Base-by-base conservation (phyloP, 805 yeast genomes). In the Candida verbasci region DNA sequence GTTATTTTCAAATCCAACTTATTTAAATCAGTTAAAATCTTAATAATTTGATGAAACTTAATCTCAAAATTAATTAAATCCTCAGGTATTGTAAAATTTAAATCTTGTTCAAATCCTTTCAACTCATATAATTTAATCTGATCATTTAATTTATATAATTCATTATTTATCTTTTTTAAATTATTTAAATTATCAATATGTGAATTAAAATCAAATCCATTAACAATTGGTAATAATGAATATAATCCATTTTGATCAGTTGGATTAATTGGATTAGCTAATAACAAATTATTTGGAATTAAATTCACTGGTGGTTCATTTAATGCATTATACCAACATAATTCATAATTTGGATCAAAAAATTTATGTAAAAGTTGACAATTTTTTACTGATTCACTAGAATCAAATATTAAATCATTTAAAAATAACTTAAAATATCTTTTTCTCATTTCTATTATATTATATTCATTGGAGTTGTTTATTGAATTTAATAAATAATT, bases 201-300 rank as follows among this genome's bases (percentile, higher is more conserved):
- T 17, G 60, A 49, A 39, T 46, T 49, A 37, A 60, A 56, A 20
- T 63, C 68, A 38, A 60, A 63, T 6, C 70, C 68, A 34, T 58
- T 53, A 4, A 67, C 58, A 18, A 61, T 48, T 1, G 81, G 80
- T 12, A 76, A 46, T 30, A 72, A 66, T 8, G 70, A 49, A 37
- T 74, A 70, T 34, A 74, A 64, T 2, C 81, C 79, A 48, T 73
- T 74, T 24, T 74, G 79, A 35, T 66, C 70, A 1, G 72, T 62
- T 3, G 82, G 78, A 41, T 72, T 54, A 24, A 66, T 48, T 1
- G 80, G 76, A 22, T 76, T 73, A 3, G 75, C 69, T 12, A 76
- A 54, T 15, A 76, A 50, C 24, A 72, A 52, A 31, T 73, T 72
- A 33, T 67, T 63, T 3, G 80, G 76, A 3, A 76, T 56, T 20